phyloP scores from a whole-genome alignment of 1,284 basidiomycete species.

The Cryptococcus neoformans region DNA sequence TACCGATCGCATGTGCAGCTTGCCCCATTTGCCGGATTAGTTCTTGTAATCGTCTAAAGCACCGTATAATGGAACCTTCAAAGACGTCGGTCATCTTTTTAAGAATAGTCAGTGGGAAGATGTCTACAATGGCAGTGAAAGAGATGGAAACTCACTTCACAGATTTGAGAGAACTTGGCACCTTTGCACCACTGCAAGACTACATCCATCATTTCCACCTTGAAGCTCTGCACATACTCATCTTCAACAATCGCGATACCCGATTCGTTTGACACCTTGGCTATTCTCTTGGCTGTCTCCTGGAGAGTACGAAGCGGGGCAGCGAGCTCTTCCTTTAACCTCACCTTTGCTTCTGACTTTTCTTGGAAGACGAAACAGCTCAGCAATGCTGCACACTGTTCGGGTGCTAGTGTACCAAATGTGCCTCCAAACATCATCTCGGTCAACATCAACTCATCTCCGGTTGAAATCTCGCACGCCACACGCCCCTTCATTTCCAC shows the following conservation, averaged over 20 bases:
- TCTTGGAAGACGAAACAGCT: constrained; percentile 98
- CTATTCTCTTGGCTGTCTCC: constrained; percentile 90
- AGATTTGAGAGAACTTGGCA: constrained; percentile 93
- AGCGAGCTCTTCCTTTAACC: constrained; percentile 88
- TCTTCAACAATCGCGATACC: constrained; percentile 87
- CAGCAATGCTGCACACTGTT: constrained; percentile 87
- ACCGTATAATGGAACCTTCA: constrained; percentile 90
- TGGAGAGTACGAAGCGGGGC: constrained; percentile 91
- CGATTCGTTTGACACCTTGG: constrained; percentile 90
- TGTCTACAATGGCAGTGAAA: neutral
- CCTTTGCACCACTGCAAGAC: constrained; percentile 98
- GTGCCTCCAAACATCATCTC: constrained; percentile 97
- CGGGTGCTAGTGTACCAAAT: constrained; percentile 85
- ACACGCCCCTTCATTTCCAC: constrained; percentile 98
- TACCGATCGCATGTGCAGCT: constrained; percentile 95
- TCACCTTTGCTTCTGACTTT: constrained; percentile 86
- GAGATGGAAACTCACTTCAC: constrained; percentile 63
- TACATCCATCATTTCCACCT: constrained; percentile 97
- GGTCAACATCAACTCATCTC: constrained; percentile 93
- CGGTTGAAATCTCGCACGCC: constrained; percentile 97
- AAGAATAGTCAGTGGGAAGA: constrained; percentile 2
- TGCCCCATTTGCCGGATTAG: constrained; percentile 91
- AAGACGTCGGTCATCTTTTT: constrained; percentile 88
- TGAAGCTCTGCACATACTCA: constrained; percentile 94
- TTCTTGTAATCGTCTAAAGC: constrained; percentile 90